A percentile compares a stretch with the other conserved stretches of the same genome.
These are phyloP conservation scores for Cymbopogon citratus DNA, from an alignment of 176 grass and related monocot genomes.

Conservation along the genomic window DNA sequence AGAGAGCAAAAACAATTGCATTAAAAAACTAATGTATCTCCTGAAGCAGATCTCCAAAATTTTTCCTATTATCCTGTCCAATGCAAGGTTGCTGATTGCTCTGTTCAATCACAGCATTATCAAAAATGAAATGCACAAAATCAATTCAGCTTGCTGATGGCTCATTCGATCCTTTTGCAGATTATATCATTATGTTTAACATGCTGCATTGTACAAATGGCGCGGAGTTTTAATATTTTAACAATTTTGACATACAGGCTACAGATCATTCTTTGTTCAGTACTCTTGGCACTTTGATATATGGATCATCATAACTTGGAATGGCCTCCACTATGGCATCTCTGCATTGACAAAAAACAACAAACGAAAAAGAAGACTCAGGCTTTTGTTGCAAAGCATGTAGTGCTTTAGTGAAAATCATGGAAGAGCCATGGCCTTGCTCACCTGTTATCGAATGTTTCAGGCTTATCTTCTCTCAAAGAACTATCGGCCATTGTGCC, in stretches of 20 bases:
- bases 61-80: background rate
- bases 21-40: background rate
- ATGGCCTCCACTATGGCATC: constrained; percentile 57
- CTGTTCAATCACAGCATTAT: background rate
- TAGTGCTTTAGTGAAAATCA: background rate
- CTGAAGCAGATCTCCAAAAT: background rate
- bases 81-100: background rate
- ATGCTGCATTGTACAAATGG: background rate
- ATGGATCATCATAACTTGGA: constrained; percentile 71
- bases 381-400: background rate
- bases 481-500: constrained; percentile 34
- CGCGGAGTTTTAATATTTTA: background rate
- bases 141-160: background rate
- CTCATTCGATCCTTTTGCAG: background rate
- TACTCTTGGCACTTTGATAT: constrained; percentile 84
- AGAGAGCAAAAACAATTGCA: background rate
- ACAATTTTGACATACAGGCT: constrained; percentile 11
- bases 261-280: constrained; percentile 67
- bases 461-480: constrained; percentile 63
- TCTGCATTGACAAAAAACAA: constrained; percentile 36
- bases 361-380: background rate
- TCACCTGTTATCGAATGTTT: constrained; percentile 77
- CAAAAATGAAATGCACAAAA: background rate
- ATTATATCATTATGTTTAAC: background rate
- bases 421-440: background rate